These are phyloP conservation scores for Senna tora DNA, from an alignment of 306 rosid species.

Conservation along the genomic window DNA sequence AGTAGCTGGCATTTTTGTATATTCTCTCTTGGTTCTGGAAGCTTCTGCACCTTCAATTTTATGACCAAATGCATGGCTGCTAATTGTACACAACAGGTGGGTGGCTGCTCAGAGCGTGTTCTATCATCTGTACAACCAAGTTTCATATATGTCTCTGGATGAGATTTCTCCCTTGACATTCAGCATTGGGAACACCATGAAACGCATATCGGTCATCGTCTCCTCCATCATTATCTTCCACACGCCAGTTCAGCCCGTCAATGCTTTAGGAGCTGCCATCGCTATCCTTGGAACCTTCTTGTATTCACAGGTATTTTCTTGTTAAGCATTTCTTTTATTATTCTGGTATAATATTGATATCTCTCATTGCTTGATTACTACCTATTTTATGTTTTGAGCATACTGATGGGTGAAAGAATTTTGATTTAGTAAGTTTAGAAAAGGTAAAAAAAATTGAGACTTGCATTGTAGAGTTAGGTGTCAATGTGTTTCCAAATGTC, in stretches of 20 bases:
- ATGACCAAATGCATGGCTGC: constrained; percentile 23
- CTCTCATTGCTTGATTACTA: not conserved
- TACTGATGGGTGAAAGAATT: not conserved
- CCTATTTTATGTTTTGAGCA: not conserved
- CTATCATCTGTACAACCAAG: constrained; percentile 96
- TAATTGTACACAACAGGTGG: constrained; percentile 68
- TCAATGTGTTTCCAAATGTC: not conserved
- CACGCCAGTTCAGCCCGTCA: constrained; percentile 93
- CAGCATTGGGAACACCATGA: constrained; percentile 98
- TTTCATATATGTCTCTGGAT: constrained; percentile 96
- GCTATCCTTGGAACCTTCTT: constrained; percentile 93
- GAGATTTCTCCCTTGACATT: constrained; percentile 97
- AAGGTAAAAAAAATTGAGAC: not conserved
- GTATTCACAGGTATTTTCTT: constrained; percentile 80
- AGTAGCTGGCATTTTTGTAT: not conserved
- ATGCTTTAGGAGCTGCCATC: constrained; percentile 94
- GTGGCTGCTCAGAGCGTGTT: constrained; percentile 92
- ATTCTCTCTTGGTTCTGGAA: not conserved
- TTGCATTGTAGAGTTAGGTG: constrained; percentile 23
- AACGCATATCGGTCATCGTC: constrained; percentile 92
- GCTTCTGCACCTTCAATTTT: constrained; percentile 9
- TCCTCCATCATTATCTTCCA: constrained; percentile 94
- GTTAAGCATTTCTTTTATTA: not conserved
- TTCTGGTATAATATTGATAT: not conserved
- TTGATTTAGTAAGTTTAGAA: not conserved